phyloP scores from a whole-genome alignment of 345 rosid genomes.

The Clausena lansium region DNA sequence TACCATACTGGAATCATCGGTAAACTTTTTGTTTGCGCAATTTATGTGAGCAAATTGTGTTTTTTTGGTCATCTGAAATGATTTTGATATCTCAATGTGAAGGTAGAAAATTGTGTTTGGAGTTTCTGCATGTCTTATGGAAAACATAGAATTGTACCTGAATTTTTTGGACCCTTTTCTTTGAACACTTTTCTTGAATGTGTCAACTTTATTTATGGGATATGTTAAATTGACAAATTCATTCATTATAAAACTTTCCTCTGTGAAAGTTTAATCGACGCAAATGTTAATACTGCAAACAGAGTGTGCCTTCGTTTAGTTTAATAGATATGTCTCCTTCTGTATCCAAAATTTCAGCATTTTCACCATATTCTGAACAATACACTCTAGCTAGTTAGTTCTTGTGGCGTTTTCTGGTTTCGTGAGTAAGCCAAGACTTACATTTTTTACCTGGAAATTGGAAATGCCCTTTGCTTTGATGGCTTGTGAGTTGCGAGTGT shows the following conservation, averaged over 20 bases:
- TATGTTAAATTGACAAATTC: not conserved
- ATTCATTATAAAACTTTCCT: not conserved
- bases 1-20: conserved; percentile 46
- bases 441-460: not conserved
- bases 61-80: no score
- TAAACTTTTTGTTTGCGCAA: not conserved
- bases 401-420: not conserved
- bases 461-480: not conserved
- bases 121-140: no score
- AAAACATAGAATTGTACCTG: no score
- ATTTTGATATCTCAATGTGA: no score
- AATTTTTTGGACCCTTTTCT: no score
- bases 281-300: not conserved
- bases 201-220: not conserved
- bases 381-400: not conserved
- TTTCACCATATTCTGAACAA: not conserved
- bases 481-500: not conserved
- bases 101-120: no score
- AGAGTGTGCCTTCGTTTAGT: not conserved
- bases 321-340: not conserved
- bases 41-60: no score
- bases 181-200: no score
- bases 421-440: not conserved
- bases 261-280: not conserved
- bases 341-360: not conserved